Evolutionary conservation across 768 basidiomycete genomes (phyloP).

Genomic region (Arthromyces matolae): DNA sequence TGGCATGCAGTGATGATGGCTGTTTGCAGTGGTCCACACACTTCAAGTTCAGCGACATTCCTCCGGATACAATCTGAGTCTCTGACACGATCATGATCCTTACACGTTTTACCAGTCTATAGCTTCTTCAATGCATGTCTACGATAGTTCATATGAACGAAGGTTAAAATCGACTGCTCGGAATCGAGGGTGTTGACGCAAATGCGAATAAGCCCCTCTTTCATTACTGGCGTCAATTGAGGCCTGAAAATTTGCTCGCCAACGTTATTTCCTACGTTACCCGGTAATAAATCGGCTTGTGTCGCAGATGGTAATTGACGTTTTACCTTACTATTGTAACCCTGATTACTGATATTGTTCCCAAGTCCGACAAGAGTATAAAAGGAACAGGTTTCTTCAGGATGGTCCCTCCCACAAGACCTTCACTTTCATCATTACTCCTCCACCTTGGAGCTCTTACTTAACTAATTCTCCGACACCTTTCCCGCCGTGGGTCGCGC

Average conservation of each 20-base stretch:
- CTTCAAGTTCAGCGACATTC: neutral
- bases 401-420: neutral
- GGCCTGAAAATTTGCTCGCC: conserved; percentile 12
- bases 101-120: conserved; percentile 8
- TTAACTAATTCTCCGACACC: neutral
- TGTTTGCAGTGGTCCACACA: conserved; percentile 3
- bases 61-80: conserved; percentile 8
- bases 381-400: conserved; percentile 5
- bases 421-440: neutral
- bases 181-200: conserved; percentile 8
- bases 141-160: conserved; percentile 10
- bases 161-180: conserved; percentile 3
- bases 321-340: conserved; percentile 14
- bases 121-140: conserved; percentile 9
- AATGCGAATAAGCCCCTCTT: conserved; percentile 14
- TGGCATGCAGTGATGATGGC: conserved; percentile 12
- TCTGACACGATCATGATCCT: conserved; percentile 9
- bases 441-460: neutral
- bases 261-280: conserved; percentile 11
- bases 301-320: conserved; percentile 16
- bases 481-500: neutral
- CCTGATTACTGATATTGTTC: conserved; percentile 20
- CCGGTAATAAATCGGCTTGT: conserved; percentile 19
- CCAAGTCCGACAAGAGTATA: conserved; percentile 19
- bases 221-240: conserved; percentile 4